Conservation (phyloP, 352 stramenopile species). For the Blastocystis sp. region DNA sequence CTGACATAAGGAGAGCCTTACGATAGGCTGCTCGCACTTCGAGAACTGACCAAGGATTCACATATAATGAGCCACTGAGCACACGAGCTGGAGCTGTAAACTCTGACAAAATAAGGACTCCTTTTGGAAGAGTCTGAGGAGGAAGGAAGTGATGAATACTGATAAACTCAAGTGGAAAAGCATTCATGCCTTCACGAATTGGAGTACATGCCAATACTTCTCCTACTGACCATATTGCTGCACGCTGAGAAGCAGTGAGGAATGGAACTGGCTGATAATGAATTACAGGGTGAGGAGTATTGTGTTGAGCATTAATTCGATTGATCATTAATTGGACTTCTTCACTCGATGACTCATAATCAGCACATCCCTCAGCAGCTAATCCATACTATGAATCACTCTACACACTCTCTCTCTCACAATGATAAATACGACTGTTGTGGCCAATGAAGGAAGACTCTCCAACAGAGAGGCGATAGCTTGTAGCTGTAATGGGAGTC, state of each 20-base stretch:
- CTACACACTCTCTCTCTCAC: constrained; percentile 68
- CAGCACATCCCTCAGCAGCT: constrained; percentile 79
- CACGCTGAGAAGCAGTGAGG: constrained; percentile 75
- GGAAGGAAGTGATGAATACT: not conserved
- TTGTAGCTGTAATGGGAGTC: constrained; percentile 91
- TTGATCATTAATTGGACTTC: constrained; percentile 85
- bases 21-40: constrained; percentile 80
- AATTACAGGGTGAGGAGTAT: constrained; percentile 47
- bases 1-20: constrained; percentile 76
- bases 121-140: constrained; percentile 66
- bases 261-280: constrained; percentile 69
- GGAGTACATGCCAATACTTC: constrained; percentile 81
- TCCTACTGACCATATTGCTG: constrained; percentile 77
- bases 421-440: constrained; percentile 79
- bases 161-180: constrained; percentile 78
- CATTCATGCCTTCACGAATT: constrained; percentile 83
- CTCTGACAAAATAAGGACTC: constrained; percentile 91
- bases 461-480: constrained; percentile 89
- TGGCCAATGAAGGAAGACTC: constrained; percentile 78
- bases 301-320: constrained; percentile 80
- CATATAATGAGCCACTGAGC: constrained; percentile 88
- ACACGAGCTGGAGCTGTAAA: constrained; percentile 93
- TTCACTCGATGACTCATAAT: constrained; percentile 88
- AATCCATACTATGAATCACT: constrained; percentile 62
- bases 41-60: constrained; percentile 95